These are phyloP conservation scores for Trypanosoma avium DNA, from an alignment of 208 protist species.

Conservation along the genomic window DNA sequence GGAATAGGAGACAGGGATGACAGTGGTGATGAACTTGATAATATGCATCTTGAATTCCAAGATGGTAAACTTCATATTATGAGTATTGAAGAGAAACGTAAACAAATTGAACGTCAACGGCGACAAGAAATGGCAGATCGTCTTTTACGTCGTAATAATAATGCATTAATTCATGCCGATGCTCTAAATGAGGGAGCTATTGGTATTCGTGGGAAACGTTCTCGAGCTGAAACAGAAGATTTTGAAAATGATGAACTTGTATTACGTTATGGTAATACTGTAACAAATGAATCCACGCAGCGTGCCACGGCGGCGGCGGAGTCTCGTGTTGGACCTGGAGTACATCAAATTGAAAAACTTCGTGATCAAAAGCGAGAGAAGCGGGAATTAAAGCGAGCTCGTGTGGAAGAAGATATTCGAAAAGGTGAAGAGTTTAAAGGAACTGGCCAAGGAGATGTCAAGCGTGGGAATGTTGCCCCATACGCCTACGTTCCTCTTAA, in stretches of 20 bases:
- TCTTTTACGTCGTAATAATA: conserved; percentile 53
- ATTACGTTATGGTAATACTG: conserved; percentile 61
- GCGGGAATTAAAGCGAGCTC: conserved; percentile 65
- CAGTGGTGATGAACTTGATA: conserved; percentile 56
- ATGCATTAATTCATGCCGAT: conserved; percentile 41
- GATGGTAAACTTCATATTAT: conserved; percentile 86
- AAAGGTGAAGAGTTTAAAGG: conserved; percentile 87
- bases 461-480: conserved; percentile 80
- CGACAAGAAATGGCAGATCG: conserved; percentile 64
- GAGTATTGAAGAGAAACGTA: conserved; percentile 63
- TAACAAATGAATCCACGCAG: conserved; percentile 46
- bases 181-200: conserved; percentile 56
- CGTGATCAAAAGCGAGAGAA: conserved; percentile 68
- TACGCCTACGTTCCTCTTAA: conserved; percentile 92
- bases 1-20: conserved; percentile 32
- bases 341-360: conserved; percentile 47
- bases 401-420: conserved; percentile 84
- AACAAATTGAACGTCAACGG: conserved; percentile 45
- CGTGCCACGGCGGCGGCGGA: conserved; percentile 33
- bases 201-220: conserved; percentile 49
- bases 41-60: conserved; percentile 81
- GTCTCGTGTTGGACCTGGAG: conserved; percentile 37
- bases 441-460: conserved; percentile 77
- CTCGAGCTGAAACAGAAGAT: conserved; percentile 59
- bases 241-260: conserved; percentile 86